Conservation (phyloP, 768 basidiomycete species). For the Paxillus rubicundulus region DNA sequence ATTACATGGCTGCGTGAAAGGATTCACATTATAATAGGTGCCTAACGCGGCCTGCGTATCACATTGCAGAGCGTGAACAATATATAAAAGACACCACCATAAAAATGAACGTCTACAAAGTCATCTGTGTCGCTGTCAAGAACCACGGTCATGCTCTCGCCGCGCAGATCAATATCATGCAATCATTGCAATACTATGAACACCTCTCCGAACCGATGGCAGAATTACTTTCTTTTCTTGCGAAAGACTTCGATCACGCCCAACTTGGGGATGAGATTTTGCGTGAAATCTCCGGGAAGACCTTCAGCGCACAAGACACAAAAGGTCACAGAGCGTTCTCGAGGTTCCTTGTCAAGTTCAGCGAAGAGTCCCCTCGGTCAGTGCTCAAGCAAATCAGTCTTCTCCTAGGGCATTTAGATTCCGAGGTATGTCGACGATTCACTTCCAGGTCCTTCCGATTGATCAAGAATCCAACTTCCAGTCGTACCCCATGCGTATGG, state of each 20-base stretch:
- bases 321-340: slow-evolving; percentile 88
- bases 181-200: slow-evolving; percentile 89
- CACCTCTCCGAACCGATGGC: slow-evolving; percentile 95
- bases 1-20: background rate
- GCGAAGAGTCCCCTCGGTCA: slow-evolving; percentile 74
- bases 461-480: slow-evolving; percentile 28
- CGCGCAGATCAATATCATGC: slow-evolving; percentile 88
- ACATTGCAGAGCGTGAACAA: slow-evolving; percentile 78
- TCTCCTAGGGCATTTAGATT: slow-evolving; percentile 82
- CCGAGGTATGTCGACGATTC: slow-evolving; percentile 59
- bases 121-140: slow-evolving; percentile 90
- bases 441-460: background rate
- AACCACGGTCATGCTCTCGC: slow-evolving; percentile 80
- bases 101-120: slow-evolving; percentile 75
- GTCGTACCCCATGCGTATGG: slow-evolving; percentile 97
- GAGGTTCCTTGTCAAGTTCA: slow-evolving; percentile 75
- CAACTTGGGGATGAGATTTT: slow-evolving; percentile 91
- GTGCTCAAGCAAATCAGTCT: slow-evolving; percentile 90
- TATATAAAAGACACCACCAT: slow-evolving; percentile 83
- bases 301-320: slow-evolving; percentile 76
- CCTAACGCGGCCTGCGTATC: slow-evolving; percentile 84
- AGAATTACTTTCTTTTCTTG: slow-evolving; percentile 75
- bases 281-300: slow-evolving; percentile 78
- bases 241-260: slow-evolving; percentile 82
- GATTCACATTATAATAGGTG: slow-evolving; percentile 50